Evolutionary conservation across 768 basidiomycete species (phyloP).

Genomic region (Mycena metata): DNA sequence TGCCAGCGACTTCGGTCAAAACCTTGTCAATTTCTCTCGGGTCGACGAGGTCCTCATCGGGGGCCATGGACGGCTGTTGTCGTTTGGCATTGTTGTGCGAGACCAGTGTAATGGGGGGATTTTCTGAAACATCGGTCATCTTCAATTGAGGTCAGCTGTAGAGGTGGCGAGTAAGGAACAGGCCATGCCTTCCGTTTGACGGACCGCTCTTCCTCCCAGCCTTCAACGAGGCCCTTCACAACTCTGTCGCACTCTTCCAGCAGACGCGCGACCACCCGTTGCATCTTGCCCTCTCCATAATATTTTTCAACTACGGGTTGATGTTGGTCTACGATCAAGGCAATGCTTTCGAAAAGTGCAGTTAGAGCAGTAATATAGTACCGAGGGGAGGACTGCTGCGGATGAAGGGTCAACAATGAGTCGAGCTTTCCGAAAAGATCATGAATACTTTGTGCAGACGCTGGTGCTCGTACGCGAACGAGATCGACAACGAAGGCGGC

Average conservation of each 20-base stretch:
- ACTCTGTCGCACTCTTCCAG: slow-evolving; percentile 91
- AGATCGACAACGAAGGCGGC: slow-evolving; percentile 93
- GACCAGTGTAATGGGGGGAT: slow-evolving; percentile 52
- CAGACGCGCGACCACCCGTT: slow-evolving; percentile 77
- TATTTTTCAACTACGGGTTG: slow-evolving; percentile 99
- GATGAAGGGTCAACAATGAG: slow-evolving; percentile 22
- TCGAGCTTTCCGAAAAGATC: slow-evolving; percentile 29
- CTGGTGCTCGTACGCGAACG: slow-evolving; percentile 82
- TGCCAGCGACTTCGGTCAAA: slow-evolving; percentile 88
- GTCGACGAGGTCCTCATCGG: slow-evolving; percentile 75
- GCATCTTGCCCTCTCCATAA: slow-evolving; percentile 93
- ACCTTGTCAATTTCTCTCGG: slow-evolving; percentile 93
- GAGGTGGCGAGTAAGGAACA: background rate
- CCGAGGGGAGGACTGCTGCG: slow-evolving; percentile 88
- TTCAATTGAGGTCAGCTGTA: slow-evolving; percentile 38
- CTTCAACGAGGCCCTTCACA: slow-evolving; percentile 76
- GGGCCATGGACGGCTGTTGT: slow-evolving; percentile 43
- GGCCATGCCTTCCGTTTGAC: slow-evolving; percentile 80
- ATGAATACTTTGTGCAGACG: slow-evolving; percentile 82
- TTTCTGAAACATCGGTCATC: slow-evolving; percentile 63
- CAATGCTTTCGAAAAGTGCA: slow-evolving; percentile 94
- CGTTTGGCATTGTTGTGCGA: slow-evolving; percentile 45
- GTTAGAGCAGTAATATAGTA: slow-evolving; percentile 94
- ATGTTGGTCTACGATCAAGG: slow-evolving; percentile 97
- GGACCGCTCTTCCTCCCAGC: slow-evolving; percentile 93